Base-by-base conservation (phyloP, 1,284 basidiomycete genomes). In the Waitea zeae region DNA sequence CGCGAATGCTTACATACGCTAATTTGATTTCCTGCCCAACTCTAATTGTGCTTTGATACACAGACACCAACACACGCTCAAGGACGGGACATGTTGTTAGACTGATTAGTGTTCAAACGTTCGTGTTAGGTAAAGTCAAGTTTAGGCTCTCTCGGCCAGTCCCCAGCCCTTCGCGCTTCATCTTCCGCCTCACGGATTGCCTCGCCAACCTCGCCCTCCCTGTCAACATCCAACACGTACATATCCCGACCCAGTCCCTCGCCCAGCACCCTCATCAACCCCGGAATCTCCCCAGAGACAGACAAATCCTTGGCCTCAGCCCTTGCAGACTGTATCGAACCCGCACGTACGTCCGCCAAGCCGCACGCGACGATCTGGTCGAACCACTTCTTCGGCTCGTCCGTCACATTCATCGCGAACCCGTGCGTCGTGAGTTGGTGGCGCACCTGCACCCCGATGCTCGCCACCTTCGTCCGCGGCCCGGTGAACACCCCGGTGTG, bases 391-490 rank as follows among this genome's bases (percentile, higher is more conserved):
- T 73, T 51, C 2, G 86, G 87, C 42, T 90, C 76, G 12, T 58
- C 54, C 1, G 87, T 88, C 39, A 97, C 62, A 53, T 99, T 99
- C 50, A 97, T 61, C 2, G 92, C 75, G 53, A 99, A 96, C 0
- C 95, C 95, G 51, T 99, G 95, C 14, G 78, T 83, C 20, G 90
- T 90, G 39, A 99, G 67, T 22, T 93, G 70, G 49, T 97, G 89
- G 33, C 89, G 75, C 27, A 99, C 80, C 55, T 97, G 92, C 35
- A 99, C 88, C 33, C 95, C 95, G 39, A 99, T 93, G 40, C 88
- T 93, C 5, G 77, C 87, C 44, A 98, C 69, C 58, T 98, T 90
- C 28, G 71, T 73, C 29, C 51, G 55, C 49, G 74, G 63, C 39
- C 81, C 53, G 4, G 24, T 14, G 51, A 88, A 87, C 30, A 83